Evolutionary conservation across 148 eudicot species (phyloP), one percentile per base, ranked within the genome.

Genomic region (Selenicereus undatus): DNA sequence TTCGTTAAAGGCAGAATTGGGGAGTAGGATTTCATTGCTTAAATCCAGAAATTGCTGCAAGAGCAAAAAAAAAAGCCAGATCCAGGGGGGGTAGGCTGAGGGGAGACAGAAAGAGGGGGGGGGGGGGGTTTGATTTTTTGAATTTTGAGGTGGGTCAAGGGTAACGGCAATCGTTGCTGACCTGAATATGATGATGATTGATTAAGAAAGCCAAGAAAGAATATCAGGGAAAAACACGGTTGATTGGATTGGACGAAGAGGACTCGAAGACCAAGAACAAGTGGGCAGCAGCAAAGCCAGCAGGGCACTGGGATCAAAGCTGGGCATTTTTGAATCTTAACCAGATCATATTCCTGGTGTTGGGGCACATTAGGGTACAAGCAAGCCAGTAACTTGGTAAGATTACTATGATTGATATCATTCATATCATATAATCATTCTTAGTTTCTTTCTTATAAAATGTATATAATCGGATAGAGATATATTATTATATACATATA

Each of bases 1-100:
- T 86, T 86, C 11, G 86, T 83, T 42, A 83, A 20, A 5, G 88
- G 88, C 30, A 86, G 86, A 16, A 86, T 75, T 64, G 82, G 78
- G 11, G 88, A 22, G 75, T 75, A 62, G 5, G 71, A 30, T 82
- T 82, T 82, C 80, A 76, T 79, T 71, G 36, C 78, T 20, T 24
- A 14, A 36, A 26, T 22, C 36, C 64, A 66, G 22, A 78, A 76
- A 5, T 42, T 30, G 43, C 43, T 39, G 43, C 20, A 65, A 32
- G 32, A 32, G 32, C 32, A 32, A 1, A 2, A 2, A 26, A 21
- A 64, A 14, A n/a, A 43, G 62, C 62, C 4, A 10, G 50, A 45
- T 45, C 50, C 8, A 45, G 3, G 50, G 5, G 50, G 50, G 11
- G 8, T 45, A 4, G 11, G 50, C 8, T 45, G 50, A 45, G 3